Base-by-base conservation (phyloP, 257 asterid species). In the Primulina huaijiensis region DNA sequence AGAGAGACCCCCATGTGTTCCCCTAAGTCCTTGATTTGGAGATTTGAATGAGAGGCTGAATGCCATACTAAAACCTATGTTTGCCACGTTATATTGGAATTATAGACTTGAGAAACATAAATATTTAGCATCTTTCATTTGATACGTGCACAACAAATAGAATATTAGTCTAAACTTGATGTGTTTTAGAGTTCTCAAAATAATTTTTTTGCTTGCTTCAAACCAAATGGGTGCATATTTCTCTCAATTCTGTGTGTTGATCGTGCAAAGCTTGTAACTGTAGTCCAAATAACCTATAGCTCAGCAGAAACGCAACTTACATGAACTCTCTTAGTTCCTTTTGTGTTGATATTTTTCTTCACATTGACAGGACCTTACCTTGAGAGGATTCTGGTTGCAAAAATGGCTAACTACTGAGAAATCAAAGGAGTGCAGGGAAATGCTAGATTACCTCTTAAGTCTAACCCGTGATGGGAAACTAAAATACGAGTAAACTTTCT, bases 351-450 rank as follows among this genome's bases (percentile, higher is more conserved):
- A 3, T 43, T 43, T 43, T 43, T 43, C 17, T 12, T 20, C 34
- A 38, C 9, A 38, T 57, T 62, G 80, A 74, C 87, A 92, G 98
- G 98, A 90, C 62, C 75, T 88, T 67, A 84, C 96, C 43, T 85
- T 94, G 87, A 87, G 82, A 83, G 99, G 99, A 63, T 94, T 94
- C 85, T 94, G 97, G 97, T 74, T 88, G 77, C 97, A 94, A 82
- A 88, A 87, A 77, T 91, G 89, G 97, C 0, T 91, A 85, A 78
- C 79, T 80, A 78, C 95, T 3, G 96, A 84, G 8, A 86, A 80
- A 80, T 75, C 88, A 29, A 78, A 78, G 64, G 95, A 91, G 83
- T 84, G 88, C 79, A 80, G 91, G 80, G 79, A 68, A 78, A 86
- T 82, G 95, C 69, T 91, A 68, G 92, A 89, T 74, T 87, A 89